Evolutionary conservation across 2,329 filamentous ascomycete species (phyloP).

Genomic region (Colletotrichum tropicicola): DNA sequence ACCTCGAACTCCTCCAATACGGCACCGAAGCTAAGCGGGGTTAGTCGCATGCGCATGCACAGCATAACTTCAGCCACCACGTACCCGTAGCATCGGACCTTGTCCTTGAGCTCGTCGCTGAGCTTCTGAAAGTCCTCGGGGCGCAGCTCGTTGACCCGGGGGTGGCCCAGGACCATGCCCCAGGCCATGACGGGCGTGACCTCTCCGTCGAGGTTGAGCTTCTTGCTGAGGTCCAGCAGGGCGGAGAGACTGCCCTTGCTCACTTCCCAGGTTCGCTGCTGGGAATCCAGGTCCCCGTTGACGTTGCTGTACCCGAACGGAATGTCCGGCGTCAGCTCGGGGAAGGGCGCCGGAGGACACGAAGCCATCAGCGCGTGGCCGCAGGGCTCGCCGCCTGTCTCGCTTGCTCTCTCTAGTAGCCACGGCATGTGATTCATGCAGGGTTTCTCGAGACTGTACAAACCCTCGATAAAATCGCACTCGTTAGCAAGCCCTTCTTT

Average conservation of each 20-base stretch:
- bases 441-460: constrained; percentile 82
- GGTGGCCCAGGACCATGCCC: constrained; percentile 80
- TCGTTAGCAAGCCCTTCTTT: constrained; percentile 52
- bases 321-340: constrained; percentile 57
- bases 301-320: constrained; percentile 60
- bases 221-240: constrained; percentile 83
- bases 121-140: constrained; percentile 76
- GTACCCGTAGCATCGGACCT: constrained; percentile 93
- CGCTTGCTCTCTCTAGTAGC: constrained; percentile 69
- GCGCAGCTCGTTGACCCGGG: constrained; percentile 72
- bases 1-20: constrained; percentile 76
- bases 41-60: constrained; percentile 8
- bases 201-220: constrained; percentile 85
- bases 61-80: constrained; percentile 43
- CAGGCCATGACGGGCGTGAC: constrained; percentile 97
- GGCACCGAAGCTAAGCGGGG: constrained; percentile 62
- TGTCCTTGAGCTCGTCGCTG: constrained; percentile 77
- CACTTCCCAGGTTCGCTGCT: constrained; percentile 82
- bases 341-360: constrained; percentile 77
- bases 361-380: constrained; percentile 95
- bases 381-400: constrained; percentile 74
- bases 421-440: constrained; percentile 93
- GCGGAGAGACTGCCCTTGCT: constrained; percentile 80
- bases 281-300: constrained; percentile 51
- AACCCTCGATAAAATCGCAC: constrained; percentile 46